A percentile compares a stretch with the other conserved stretches of the same genome.
Conservation (phyloP, 805 yeast species). For the Hyphopichia homilentoma region DNA sequence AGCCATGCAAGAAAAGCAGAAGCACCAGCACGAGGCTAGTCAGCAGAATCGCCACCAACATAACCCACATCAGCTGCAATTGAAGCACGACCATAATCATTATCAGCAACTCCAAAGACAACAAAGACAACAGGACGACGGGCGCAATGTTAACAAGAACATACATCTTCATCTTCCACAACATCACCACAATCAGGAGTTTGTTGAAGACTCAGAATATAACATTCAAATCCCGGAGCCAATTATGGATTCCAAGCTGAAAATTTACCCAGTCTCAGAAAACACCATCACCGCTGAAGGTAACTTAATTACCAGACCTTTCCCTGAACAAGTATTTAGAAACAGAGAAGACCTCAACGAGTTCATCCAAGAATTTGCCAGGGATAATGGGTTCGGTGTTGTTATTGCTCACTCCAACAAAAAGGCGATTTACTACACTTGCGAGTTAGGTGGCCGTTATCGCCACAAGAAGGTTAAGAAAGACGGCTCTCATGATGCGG, state of each 20-base stretch:
- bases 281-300: conserved; percentile 48
- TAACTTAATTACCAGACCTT: conserved; percentile 50
- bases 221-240: conserved; percentile 47
- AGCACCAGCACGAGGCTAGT: conserved; percentile 4
- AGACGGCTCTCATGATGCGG: conserved; percentile 11
- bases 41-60: conserved; percentile 5
- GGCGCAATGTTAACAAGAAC: conserved; percentile 8
- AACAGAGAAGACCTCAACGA: conserved; percentile 48
- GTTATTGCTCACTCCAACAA: conserved; percentile 57
- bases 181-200: conserved; percentile 17
- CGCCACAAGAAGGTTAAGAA: conserved; percentile 44
- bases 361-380: conserved; percentile 52
- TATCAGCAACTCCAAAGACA: conserved; percentile 5
- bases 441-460: conserved; percentile 56
- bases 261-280: conserved; percentile 40
- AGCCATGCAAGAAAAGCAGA: conserved; percentile 11
- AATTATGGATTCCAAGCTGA: conserved; percentile 38
- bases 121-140: conserved; percentile 7
- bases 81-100: conserved; percentile 2
- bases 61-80: conserved; percentile 9
- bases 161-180: conserved; percentile 13
- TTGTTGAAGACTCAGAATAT: conserved; percentile 35
- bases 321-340: conserved; percentile 50
- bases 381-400: conserved; percentile 56
- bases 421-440: conserved; percentile 57